Conservation (phyloP, 805 yeast species). For the Hanseniaspora taiwanica region DNA sequence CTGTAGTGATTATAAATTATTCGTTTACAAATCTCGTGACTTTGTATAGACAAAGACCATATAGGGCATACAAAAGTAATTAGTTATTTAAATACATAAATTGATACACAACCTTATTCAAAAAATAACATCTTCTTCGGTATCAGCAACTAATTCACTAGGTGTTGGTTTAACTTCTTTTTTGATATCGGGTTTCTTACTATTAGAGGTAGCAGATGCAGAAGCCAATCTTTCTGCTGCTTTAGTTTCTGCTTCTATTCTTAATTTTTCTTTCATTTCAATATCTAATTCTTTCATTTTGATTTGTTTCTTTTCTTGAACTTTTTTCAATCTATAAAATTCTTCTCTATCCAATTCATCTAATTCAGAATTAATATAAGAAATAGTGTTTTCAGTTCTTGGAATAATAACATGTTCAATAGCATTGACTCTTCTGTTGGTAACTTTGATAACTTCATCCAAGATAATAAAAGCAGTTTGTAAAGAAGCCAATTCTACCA, state of each 20-base stretch:
- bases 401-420: constrained; percentile 97
- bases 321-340: constrained; percentile 90
- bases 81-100: too few relatives aligned
- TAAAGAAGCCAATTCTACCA: constrained; percentile 87
- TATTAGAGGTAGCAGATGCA: constrained; percentile 13
- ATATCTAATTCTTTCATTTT: constrained; percentile 56
- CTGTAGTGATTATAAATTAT: background rate
- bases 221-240: constrained; percentile 14
- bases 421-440: constrained; percentile 96
- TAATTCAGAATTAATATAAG: constrained; percentile 83
- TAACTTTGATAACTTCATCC: constrained; percentile 95
- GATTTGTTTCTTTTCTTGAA: constrained; percentile 84
- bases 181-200: constrained; percentile 15
- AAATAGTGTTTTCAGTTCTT: constrained; percentile 90
- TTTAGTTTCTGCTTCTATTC: constrained; percentile 11
- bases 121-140: constrained; percentile 35
- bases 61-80: too few relatives aligned
- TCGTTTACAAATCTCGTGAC: too few relatives aligned
- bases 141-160: constrained; percentile 22
- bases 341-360: constrained; percentile 98
- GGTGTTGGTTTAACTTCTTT: constrained; percentile 11
- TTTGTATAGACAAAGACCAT: too few relatives aligned
- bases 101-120: constrained; percentile 7
- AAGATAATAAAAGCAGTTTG: constrained; percentile 94
- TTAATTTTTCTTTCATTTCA: constrained; percentile 24